Evolutionary conservation across 1,139 yeast species (phyloP).

Genomic region (Martiniozyma asiatica): DNA sequence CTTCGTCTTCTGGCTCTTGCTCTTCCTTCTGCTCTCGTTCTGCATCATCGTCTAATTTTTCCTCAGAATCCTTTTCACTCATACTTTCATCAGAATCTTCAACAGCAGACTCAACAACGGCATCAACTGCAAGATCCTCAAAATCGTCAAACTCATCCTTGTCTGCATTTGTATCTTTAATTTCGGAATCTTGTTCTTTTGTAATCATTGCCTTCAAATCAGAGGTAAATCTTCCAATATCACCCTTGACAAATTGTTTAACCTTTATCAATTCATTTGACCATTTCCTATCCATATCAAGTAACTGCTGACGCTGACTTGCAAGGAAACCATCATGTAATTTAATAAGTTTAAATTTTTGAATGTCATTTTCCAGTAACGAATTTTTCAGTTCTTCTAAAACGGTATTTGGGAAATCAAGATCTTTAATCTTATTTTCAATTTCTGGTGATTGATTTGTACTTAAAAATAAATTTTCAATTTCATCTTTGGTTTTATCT

Average conservation of each 20-base stretch:
- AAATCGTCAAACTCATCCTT: conserved; percentile 3
- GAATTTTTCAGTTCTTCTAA: conserved; percentile 16
- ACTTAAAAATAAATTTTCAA: conserved; percentile 4
- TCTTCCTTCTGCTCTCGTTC: conserved; percentile 10
- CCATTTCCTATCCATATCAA: conserved; percentile 18
- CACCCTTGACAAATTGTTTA: conserved; percentile 13
- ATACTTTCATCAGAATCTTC: no score
- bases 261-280: conserved; percentile 13
- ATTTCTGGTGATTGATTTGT: background rate
- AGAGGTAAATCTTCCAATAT: conserved; percentile 7
- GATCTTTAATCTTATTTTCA: conserved; percentile 12
- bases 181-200: conserved; percentile 9
- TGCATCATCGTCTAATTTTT: no score
- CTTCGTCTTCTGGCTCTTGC: conserved; percentile 14
- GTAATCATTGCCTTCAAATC: conserved; percentile 9
- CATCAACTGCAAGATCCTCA: background rate
- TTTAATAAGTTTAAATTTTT: conserved; percentile 17
- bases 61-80: no score
- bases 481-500: conserved; percentile 2
- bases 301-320: conserved; percentile 13
- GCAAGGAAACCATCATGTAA: conserved; percentile 18
- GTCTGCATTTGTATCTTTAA: conserved; percentile 3
- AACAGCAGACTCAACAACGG: background rate
- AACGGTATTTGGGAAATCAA: conserved; percentile 15
- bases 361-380: conserved; percentile 13